Evolutionary conservation across 2,329 filamentous ascomycete genomes (phyloP).

Genomic region (Arthroderma sp.): DNA sequence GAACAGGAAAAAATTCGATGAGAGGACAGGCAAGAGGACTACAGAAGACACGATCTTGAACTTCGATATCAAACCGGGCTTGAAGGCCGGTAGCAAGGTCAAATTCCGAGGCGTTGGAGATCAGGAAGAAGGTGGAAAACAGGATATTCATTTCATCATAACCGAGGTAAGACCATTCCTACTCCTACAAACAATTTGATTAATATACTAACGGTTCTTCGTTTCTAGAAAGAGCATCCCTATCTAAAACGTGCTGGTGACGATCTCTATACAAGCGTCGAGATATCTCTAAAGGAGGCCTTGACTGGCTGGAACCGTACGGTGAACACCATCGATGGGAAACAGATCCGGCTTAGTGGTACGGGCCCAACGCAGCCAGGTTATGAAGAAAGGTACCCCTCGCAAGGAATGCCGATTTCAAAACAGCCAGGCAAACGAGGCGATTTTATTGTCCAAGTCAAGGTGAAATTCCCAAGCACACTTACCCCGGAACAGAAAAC

Average conservation of each 20-base stretch:
- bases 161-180: slow-evolving; percentile 57
- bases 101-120: slow-evolving; percentile 97
- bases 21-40: slow-evolving; percentile 62
- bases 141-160: slow-evolving; percentile 90
- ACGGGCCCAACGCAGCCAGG: slow-evolving; percentile 74
- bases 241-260: slow-evolving; percentile 79
- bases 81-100: slow-evolving; percentile 97
- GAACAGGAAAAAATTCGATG: slow-evolving; percentile 88
- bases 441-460: slow-evolving; percentile 78
- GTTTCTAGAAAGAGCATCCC: slow-evolving; percentile 65
- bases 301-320: slow-evolving; percentile 86
- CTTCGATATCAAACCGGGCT: slow-evolving; percentile 85
- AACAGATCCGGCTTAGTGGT: slow-evolving; percentile 66
- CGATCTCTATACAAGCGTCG: slow-evolving; percentile 65
- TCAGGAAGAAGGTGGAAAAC: slow-evolving; percentile 87
- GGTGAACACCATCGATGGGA: slow-evolving; percentile 87
- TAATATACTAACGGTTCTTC: not conserved
- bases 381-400: slow-evolving; percentile 67
- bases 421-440: slow-evolving; percentile 78
- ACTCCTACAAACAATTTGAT: not conserved
- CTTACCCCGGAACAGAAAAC: slow-evolving; percentile 69
- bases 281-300: slow-evolving; percentile 82
- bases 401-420: slow-evolving; percentile 84
- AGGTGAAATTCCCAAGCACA: slow-evolving; percentile 77
- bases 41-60: slow-evolving; percentile 83